Base-by-base conservation (phyloP, 83 land plant species). In the Thuja plicata region DNA sequence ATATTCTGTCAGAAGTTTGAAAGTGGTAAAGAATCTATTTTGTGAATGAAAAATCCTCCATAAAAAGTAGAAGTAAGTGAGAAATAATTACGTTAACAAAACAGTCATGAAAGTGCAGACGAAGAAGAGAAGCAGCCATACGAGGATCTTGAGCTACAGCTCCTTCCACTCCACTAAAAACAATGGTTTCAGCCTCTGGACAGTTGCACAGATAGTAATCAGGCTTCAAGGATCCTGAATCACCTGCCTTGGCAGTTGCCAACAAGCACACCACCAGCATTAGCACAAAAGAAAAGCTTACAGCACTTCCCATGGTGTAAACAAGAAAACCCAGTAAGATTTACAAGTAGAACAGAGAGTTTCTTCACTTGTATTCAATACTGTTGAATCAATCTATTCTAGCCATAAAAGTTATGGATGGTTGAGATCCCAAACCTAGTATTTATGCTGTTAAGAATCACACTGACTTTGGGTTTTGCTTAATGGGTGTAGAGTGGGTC, bases 61-160 rank as follows among this genome's bases (percentile, higher is more conserved):
- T 38, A 43, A 43, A 43, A 43, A 43, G n/a, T n/a, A n/a, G 5
- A 43, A 43, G 3, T 40, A 46, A 46, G 87, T 32, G 3, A 10
- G 87, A 5, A 13, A 19, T 73, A 43, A 34, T 71, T 5, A 73
- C 79, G 13, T 73, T 73, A 87, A 66, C 79, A 66, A 73, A 73
- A 80, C 74, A 66, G 88, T 66, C 79, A 73, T 87, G 88, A 24
- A 85, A 85, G 19, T 85, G 86, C 66, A 85, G 66, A 34, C 86
- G 86, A 30, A 85, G 86, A 52, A 85, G 86, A 71, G 88, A 66
- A 16, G 80, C 74, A 41, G 88, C 88, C 88, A 87, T 66, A 24
- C 88, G 86, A 16, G 86, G 62, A 10, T 85, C 86, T 35, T 85
- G 38, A 85, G 21, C 86, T 12, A 85, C 41, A 10, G 86, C 86